phyloP scores from a whole-genome alignment of 768 basidiomycete species.

The Leucogyrophana mollusca region DNA sequence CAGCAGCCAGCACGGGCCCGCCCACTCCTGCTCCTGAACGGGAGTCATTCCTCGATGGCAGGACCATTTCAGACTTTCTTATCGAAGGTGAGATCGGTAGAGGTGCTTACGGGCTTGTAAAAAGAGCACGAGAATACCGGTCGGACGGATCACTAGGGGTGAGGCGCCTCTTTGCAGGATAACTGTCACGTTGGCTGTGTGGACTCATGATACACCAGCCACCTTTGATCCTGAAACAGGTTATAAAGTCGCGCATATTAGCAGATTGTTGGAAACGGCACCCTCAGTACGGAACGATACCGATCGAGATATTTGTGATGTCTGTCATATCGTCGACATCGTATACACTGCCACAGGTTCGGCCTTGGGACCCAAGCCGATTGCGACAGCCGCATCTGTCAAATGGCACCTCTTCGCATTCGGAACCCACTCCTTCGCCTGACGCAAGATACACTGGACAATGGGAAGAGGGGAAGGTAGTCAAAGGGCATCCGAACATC shows the following conservation, averaged over 20 bases:
- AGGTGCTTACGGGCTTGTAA: constrained; percentile 95
- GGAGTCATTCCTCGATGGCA: constrained; percentile 44
- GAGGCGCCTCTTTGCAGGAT: constrained; percentile 33
- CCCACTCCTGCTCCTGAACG: constrained; percentile 51
- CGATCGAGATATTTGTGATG: constrained; percentile 97
- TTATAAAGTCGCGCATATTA: constrained; percentile 97
- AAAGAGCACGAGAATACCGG: constrained; percentile 78
- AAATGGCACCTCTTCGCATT: constrained; percentile 15
- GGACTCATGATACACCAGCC: constrained; percentile 47
- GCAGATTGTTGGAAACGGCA: constrained; percentile 99
- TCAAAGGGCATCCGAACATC: constrained; percentile 93
- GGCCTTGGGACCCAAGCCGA: constrained; percentile 84
- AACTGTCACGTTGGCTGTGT: constrained; percentile 16
- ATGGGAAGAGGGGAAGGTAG: constrained; percentile 69
- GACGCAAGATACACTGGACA: constrained; percentile 22
- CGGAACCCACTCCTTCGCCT: background rate
- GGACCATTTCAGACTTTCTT: constrained; percentile 82
- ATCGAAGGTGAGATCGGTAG: constrained; percentile 88
- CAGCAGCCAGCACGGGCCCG: constrained; percentile 56
- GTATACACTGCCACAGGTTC: constrained; percentile 72
- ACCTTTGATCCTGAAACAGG: constrained; percentile 92
- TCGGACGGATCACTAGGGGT: constrained; percentile 82
- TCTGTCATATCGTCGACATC: constrained; percentile 81
- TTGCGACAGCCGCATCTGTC: constrained; percentile 16
- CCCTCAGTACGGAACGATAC: constrained; percentile 90